A percentile compares a stretch with the other conserved stretches of the same genome.
phyloP scores from a whole-genome alignment of 768 basidiomycete genomes.

The Mycena sanguinolenta region DNA sequence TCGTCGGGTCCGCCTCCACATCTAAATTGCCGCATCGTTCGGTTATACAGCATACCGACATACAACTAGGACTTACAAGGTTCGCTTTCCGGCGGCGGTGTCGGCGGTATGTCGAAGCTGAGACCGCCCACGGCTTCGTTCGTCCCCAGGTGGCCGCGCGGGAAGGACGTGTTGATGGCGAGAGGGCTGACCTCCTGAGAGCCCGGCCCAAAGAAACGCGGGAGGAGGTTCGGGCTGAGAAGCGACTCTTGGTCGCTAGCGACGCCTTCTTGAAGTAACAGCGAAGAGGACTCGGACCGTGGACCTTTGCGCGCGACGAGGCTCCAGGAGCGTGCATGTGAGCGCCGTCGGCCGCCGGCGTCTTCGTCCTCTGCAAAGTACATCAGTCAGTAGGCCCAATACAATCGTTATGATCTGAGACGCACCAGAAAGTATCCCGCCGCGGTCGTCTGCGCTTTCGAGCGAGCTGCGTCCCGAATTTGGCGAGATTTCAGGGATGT shows the following conservation, averaged over 20 bases:
- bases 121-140: conserved; percentile 12
- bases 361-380: conserved; percentile 39
- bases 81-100: conserved; percentile 35
- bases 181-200: conserved; percentile 36
- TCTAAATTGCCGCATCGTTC: background rate
- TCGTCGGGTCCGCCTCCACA: conserved; percentile 28
- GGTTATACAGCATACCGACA: background rate
- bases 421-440: conserved; percentile 36
- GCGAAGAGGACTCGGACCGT: conserved; percentile 53
- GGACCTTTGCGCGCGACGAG: conserved; percentile 54
- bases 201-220: conserved; percentile 47
- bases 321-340: conserved; percentile 54
- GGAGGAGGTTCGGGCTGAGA: conserved; percentile 54
- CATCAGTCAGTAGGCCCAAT: background rate
- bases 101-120: conserved; percentile 31
- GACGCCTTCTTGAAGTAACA: conserved; percentile 43
- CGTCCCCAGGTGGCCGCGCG: conserved; percentile 17
- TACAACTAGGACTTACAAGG: conserved; percentile 21
- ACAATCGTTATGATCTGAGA: background rate
- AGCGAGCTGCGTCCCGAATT: conserved; percentile 19
- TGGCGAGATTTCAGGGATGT: conserved; percentile 19
- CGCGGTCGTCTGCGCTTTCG: conserved; percentile 33
- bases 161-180: conserved; percentile 34
- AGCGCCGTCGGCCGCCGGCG: conserved; percentile 37
- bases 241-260: conserved; percentile 41